Conservation (phyloP, 768 basidiomycete genomes). For the Leucogyrophana mollusca region DNA sequence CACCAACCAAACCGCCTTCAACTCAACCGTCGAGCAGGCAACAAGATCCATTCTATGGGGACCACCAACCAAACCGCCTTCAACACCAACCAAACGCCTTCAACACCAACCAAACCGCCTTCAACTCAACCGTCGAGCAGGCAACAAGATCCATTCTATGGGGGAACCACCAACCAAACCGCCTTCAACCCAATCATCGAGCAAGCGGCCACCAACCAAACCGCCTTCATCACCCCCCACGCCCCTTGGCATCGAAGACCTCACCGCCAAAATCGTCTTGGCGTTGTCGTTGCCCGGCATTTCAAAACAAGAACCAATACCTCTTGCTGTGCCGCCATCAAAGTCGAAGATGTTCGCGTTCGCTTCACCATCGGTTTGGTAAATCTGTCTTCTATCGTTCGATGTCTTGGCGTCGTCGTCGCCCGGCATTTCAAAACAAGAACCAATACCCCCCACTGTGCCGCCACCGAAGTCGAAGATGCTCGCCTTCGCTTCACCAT, state of each 20-base stretch:
- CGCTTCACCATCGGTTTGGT: slow-evolving; percentile 56
- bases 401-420: slow-evolving; percentile 37
- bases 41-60: background rate
- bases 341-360: slow-evolving; percentile 57
- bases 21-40: too few relatives aligned
- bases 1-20: slow-evolving; percentile 45
- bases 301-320: slow-evolving; percentile 2
- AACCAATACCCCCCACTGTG: slow-evolving; percentile 20
- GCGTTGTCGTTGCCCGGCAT: slow-evolving; percentile 34
- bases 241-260: slow-evolving; percentile 46
- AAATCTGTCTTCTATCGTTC: background rate
- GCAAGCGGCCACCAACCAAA: slow-evolving; percentile 28
- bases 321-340: slow-evolving; percentile 37
- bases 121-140: too few relatives aligned
- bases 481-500: slow-evolving; percentile 62
- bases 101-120: slow-evolving; percentile 43
- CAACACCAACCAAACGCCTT: too few relatives aligned
- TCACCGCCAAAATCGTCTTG: slow-evolving; percentile 40
- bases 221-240: slow-evolving; percentile 55
- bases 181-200: background rate
- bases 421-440: slow-evolving; percentile 25
- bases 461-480: slow-evolving; percentile 52
- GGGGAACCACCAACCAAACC: too few relatives aligned
- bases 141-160: background rate
- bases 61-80: too few relatives aligned